Base-by-base conservation (phyloP, 1,139 yeast genomes). In the Blastobotrys malaysiensis region DNA sequence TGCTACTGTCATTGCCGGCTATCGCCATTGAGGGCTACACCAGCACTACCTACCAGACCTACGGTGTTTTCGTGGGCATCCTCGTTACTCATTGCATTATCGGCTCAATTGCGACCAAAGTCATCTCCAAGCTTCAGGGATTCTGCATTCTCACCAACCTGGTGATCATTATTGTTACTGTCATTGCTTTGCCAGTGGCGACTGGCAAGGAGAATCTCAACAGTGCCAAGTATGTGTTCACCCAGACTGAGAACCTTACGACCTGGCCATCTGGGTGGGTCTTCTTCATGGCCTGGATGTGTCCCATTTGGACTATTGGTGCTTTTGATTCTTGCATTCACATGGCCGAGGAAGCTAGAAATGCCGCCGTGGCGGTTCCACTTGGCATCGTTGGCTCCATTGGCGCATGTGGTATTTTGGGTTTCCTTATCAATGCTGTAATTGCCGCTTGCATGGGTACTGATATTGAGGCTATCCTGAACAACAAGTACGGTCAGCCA, bases 261-360 rank as follows among this genome's bases (percentile, higher is more conserved):
- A 77, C 73, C 46, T 86, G 89, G 86, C 74, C 80, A 13, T 68
- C 72, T 18, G 90, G 89, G n/a, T 85, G 88, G 86, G 77, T 82
- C 49, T 82, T 80, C 65, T 68, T 80, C 61, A 68, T 80, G 50
- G 75, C 83, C 16, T 79, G 85, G 78, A 77, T 83, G 77, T 83
- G 88, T 1, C 84, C 86, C 0, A 79, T 59, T 39, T 69, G 72
- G 72, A 65, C 68, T 9, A 66, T 68, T 53, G 64, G 67, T 54
- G 83, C 87, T 0, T 84, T 83, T 64, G 91, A 85, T 66, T 80
- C 86, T 5, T 83, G 86, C 61, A 82, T 84, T 50, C 91, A 85
- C 68, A 80, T 84, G 79, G 64, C 70, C 18, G 93, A 86, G 67
- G 91, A 86, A 65, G 86, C 87, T 22, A 73, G 75, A 46, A 80